These are phyloP conservation scores for Gleditsia sinensis DNA, from an alignment of 306 rosid genomes.

Conservation along the genomic window DNA sequence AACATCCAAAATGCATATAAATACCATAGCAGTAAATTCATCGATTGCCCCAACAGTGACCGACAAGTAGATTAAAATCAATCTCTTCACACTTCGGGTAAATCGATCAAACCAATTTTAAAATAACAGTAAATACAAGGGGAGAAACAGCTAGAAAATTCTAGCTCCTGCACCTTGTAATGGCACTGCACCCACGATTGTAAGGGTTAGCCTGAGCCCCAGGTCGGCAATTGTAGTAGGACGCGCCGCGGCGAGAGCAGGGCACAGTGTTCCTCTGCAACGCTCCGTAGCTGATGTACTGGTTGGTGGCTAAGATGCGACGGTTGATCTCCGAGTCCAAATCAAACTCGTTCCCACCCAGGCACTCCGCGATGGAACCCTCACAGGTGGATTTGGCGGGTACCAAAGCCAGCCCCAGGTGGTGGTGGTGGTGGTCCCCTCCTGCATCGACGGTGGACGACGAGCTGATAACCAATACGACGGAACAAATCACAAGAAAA, in stretches of 20 bases:
- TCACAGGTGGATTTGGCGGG: conserved; percentile 46
- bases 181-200: conserved; percentile 85
- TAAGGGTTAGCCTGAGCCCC: conserved; percentile 95
- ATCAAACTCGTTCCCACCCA: conserved; percentile 68
- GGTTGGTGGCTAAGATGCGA: conserved; percentile 80
- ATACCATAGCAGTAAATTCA: not conserved
- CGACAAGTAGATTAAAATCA: conserved; percentile 27
- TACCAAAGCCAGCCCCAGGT: conserved; percentile 42
- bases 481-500: conserved; percentile 63
- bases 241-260: conserved; percentile 63
- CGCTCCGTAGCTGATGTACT: conserved; percentile 97
- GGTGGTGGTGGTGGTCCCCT: conserved; percentile 27
- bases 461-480: conserved; percentile 33
- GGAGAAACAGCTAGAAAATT: not conserved
- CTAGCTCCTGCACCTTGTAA: conserved; percentile 91
- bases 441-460: conserved; percentile 49
- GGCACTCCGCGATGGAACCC: conserved; percentile 70
- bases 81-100: conserved; percentile 31
- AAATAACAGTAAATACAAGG: not conserved
- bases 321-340: conserved; percentile 84
- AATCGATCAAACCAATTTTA: conserved; percentile 51
- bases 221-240: conserved; percentile 70
- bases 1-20: conserved; percentile 5
- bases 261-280: conserved; percentile 94
- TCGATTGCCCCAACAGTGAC: conserved; percentile 23